Percentiles rank a stretch among this genome's conserved stretches.
These are phyloP conservation scores for Salicornia ramosissima DNA, from an alignment of 148 eudicot genomes.

Conservation along the genomic window DNA sequence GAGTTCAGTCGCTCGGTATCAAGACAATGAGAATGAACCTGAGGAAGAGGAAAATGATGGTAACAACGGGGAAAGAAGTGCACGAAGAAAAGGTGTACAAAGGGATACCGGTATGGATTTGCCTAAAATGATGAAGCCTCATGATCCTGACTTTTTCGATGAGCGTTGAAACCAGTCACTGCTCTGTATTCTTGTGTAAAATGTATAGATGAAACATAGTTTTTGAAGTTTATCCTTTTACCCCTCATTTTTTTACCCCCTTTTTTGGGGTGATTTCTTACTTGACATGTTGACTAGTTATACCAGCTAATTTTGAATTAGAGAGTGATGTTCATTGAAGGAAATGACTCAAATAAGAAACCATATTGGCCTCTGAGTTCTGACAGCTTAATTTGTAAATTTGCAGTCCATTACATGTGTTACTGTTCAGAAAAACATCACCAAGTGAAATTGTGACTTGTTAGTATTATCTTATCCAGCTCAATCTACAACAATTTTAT, in stretches of 20 bases:
- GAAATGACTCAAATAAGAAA: too few relatives aligned
- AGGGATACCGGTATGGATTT: slow-evolving; percentile 43
- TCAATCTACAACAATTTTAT: too few relatives aligned
- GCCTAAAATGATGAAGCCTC: slow-evolving; percentile 69
- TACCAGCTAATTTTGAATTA: too few relatives aligned
- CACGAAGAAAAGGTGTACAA: slow-evolving; percentile 53
- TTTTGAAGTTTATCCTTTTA: neutral
- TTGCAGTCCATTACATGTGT: too few relatives aligned
- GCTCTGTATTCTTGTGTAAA: slow-evolving; percentile 1
- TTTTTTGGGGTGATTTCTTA: neutral
- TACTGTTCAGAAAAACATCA: too few relatives aligned
- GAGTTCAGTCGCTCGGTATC: slow-evolving; percentile 23
- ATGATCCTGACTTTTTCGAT: slow-evolving; percentile 78
- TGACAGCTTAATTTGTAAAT: too few relatives aligned
- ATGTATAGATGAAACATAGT: slow-evolving; percentile 8
- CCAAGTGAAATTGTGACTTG: too few relatives aligned
- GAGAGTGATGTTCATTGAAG: too few relatives aligned
- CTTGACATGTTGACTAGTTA: too few relatives aligned
- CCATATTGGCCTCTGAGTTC: too few relatives aligned
- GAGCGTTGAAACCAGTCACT: slow-evolving; percentile 64
- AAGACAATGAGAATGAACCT: slow-evolving; percentile 20
- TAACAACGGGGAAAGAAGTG: slow-evolving; percentile 31
- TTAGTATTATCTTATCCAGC: too few relatives aligned
- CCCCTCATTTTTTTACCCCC: too few relatives aligned
- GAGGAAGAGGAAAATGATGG: slow-evolving; percentile 28